Conservation (phyloP, 228 moss, liverwort and hornwort genomes). For the Sphagnum magellanicum region DNA sequence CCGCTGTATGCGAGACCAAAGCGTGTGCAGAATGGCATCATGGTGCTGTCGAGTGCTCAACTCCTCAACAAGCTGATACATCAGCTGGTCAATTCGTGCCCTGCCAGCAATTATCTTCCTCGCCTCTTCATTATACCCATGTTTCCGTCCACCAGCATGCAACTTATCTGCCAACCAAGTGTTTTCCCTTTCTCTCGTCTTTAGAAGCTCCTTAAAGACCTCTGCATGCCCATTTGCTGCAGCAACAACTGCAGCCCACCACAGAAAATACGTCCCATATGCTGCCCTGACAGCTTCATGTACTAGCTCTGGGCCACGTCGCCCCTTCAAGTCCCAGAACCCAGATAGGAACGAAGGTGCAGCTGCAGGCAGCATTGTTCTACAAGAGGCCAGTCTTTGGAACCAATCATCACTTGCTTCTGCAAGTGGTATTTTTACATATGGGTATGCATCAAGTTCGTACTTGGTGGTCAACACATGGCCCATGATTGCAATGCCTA, state of each 20-base stretch:
- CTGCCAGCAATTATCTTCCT: conserved; percentile 25
- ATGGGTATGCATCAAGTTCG: conserved; percentile 29
- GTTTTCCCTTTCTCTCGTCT: conserved; percentile 23
- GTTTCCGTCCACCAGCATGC: conserved; percentile 1
- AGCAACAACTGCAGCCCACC: conserved; percentile 32
- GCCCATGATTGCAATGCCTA: conserved; percentile 15
- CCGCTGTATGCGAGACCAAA: conserved; percentile 46
- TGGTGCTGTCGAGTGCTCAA: conserved; percentile 52
- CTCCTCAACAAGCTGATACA: conserved; percentile 51
- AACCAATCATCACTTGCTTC: conserved; percentile 30
- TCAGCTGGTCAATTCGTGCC: conserved; percentile 36
- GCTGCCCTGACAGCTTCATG: conserved; percentile 26
- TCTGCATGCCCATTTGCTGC: conserved; percentile 27
- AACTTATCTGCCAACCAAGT: conserved; percentile 12
- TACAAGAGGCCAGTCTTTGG: conserved; percentile 18
- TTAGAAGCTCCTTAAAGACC: conserved; percentile 31
- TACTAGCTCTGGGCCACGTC: conserved; percentile 27
- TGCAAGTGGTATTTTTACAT: conserved; percentile 14
- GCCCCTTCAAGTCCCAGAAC: conserved; percentile 37
- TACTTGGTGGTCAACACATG: conserved; percentile 18
- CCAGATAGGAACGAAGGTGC: conserved; percentile 18
- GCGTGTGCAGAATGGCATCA: conserved; percentile 40
- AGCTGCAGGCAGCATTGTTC: conserved; percentile 25
- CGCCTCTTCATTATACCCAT: conserved; percentile 15
- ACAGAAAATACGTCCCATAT: conserved; percentile 28